A percentile compares a stretch with the other conserved stretches of the same genome.
Conservation (phyloP, 2,329 filamentous ascomycete species). For the Colletotrichum theobromicola region DNA sequence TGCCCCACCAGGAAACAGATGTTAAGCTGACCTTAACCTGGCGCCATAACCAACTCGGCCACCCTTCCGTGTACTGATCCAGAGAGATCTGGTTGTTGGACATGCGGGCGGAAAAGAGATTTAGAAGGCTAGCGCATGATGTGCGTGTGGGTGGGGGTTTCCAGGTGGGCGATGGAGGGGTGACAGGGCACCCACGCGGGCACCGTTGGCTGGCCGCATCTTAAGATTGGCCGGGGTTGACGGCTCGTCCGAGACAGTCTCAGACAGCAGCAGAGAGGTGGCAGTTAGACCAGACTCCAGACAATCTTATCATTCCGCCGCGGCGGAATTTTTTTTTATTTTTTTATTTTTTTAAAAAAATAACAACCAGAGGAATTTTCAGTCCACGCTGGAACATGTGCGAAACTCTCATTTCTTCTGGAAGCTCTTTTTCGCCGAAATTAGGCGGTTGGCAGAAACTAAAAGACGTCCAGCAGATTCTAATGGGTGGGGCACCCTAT, state of each 20-base stretch:
- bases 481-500: conserved; percentile 8
- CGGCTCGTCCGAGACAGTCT: neutral
- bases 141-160: neutral
- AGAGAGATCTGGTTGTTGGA: neutral
- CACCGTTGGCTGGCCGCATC: neutral
- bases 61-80: conserved; percentile 3
- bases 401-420: neutral
- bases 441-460: neutral
- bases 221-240: neutral
- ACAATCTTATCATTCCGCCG: neutral
- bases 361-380: neutral
- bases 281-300: neutral
- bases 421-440: neutral
- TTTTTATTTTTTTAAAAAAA: no score
- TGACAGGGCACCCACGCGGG: neutral
- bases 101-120: rapidly evolving
- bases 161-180: neutral
- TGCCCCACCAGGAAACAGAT: conserved; percentile 23
- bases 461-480: conserved; percentile 1
- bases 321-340: no score
- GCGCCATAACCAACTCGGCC: conserved; percentile 24
- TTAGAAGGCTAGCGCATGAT: neutral
- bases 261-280: neutral
- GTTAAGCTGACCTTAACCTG: conserved; percentile 23
- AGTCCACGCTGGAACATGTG: neutral